A percentile compares a stretch with the other conserved stretches of the same genome.
Conservation (phyloP, 805 yeast species). For the Wickerhamiella kurtzmanii region DNA sequence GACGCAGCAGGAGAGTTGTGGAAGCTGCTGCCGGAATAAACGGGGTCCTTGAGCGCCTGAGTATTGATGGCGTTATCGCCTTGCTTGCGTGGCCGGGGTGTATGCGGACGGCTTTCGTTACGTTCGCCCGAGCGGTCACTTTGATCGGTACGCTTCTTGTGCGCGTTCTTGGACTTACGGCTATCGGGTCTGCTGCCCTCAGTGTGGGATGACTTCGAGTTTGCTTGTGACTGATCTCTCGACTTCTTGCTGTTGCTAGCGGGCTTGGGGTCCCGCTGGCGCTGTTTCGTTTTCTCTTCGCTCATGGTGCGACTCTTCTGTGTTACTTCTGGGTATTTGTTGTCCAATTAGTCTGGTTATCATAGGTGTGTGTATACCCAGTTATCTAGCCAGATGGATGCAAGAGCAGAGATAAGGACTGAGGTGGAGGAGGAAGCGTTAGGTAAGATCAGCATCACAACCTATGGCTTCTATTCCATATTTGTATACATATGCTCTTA, state of each 20-base stretch:
- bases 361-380: not conserved
- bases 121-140: too few relatives aligned
- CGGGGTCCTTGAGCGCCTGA: not conserved
- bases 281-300: not conserved
- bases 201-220: not conserved
- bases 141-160: not conserved
- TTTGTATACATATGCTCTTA: not conserved
- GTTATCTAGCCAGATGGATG: not conserved
- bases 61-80: not conserved
- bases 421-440: not conserved
- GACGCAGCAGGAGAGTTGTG: constrained; percentile 20
- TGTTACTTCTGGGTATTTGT: not conserved
- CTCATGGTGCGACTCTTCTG: not conserved
- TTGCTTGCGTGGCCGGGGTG: not conserved
- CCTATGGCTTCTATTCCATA: too few relatives aligned
- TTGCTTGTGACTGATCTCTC: not conserved
- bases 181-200: not conserved
- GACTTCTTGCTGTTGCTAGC: not conserved
- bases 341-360: not conserved
- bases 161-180: not conserved
- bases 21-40: constrained; percentile 16
- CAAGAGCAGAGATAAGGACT: not conserved
- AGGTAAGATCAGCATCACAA: not conserved
- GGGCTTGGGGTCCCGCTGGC: not conserved
- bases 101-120: not conserved